phyloP scores from a whole-genome alignment of 2,329 filamentous ascomycete species.

The Aspergillus floridensis region DNA sequence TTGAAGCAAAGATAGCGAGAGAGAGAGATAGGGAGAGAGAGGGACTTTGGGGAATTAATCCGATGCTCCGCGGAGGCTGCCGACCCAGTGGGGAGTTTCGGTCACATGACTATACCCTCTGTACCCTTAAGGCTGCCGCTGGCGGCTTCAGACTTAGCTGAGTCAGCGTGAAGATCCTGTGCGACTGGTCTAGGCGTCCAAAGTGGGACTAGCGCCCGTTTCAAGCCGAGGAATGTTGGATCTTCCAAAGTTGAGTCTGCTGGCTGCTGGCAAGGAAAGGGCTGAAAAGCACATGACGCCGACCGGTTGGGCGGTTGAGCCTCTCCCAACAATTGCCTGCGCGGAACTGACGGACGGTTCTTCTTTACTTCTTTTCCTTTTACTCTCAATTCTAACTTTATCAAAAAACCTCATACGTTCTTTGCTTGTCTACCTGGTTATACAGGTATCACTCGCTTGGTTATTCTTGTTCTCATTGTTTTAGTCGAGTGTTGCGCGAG shows the following conservation, averaged over 20 bases:
- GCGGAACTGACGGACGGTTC: not conserved
- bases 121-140: not conserved
- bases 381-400: not conserved
- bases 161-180: not conserved
- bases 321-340: conserved; percentile 16
- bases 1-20: not conserved
- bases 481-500: not conserved
- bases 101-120: not conserved
- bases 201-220: conserved; percentile 6
- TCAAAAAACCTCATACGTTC: not conserved
- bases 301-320: conserved; percentile 21
- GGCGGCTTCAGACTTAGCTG: not conserved
- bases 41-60: conserved; percentile 2
- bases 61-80: conserved; percentile 9
- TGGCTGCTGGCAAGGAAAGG: not conserved
- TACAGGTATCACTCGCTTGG: conserved; percentile 9
- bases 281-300: conserved; percentile 3
- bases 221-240: conserved; percentile 5
- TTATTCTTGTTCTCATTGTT: not conserved
- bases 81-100: not conserved
- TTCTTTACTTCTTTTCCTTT: conserved; percentile 1
- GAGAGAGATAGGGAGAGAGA: not conserved
- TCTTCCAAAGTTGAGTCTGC: not conserved
- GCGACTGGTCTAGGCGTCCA: not conserved
- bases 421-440: not conserved